Evolutionary conservation across 2,329 filamentous ascomycete species (phyloP).

Genomic region (Aspergillus arachidicola): DNA sequence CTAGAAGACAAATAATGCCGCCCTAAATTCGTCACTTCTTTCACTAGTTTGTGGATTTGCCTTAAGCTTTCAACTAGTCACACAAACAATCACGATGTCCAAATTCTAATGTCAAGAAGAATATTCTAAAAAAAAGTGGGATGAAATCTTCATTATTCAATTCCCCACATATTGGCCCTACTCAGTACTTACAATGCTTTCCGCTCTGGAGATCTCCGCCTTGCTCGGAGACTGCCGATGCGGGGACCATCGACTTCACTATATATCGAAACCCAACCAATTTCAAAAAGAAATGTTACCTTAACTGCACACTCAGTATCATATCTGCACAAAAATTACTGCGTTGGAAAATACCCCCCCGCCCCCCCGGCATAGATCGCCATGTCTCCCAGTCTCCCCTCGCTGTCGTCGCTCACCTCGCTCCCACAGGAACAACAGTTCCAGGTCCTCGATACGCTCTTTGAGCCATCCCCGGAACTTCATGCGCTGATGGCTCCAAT

Average conservation of each 20-base stretch:
- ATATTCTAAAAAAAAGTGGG: neutral
- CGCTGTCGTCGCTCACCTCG: slow-evolving; percentile 57
- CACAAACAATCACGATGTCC: neutral
- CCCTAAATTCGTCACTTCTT: neutral
- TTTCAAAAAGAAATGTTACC: slow-evolving; percentile 1
- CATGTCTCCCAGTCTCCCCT: slow-evolving; percentile 54
- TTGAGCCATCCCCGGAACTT: slow-evolving; percentile 77
- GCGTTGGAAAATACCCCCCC: neutral
- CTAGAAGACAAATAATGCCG: neutral
- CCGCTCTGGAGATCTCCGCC: slow-evolving; percentile 25
- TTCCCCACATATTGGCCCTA: neutral
- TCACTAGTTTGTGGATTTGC: neutral
- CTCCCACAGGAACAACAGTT: slow-evolving; percentile 58
- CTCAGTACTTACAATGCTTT: neutral
- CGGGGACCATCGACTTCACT: slow-evolving; percentile 16
- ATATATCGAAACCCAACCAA: slow-evolving; percentile 9
- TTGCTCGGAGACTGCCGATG: slow-evolving; percentile 27
- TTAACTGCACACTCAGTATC: neutral
- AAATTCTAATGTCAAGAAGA: neutral
- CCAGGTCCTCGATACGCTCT: slow-evolving; percentile 71
- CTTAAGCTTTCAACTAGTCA: neutral
- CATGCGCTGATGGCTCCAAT: slow-evolving; percentile 71
- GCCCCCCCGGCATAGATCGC: neutral
- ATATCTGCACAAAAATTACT: neutral
- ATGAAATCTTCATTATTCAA: neutral